Evolutionary conservation across 768 basidiomycete species (phyloP).

Genomic region (Nidularia sp.): DNA sequence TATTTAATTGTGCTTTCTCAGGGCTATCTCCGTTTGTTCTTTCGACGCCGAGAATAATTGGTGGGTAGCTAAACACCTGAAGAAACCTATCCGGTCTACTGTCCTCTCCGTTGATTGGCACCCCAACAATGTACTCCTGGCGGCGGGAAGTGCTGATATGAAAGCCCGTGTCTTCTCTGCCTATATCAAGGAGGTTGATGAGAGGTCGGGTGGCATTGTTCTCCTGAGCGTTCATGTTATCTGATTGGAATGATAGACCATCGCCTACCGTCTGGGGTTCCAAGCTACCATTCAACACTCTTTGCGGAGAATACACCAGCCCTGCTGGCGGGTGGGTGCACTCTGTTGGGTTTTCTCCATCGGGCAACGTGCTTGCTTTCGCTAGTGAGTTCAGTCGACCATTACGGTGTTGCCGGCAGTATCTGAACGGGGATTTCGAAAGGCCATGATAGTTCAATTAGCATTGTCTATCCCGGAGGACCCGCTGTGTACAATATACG

Average conservation of each 20-base stretch:
- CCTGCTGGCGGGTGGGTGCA: constrained; percentile 98
- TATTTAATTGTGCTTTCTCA: constrained; percentile 16
- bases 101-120: constrained; percentile 97
- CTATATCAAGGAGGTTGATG: constrained; percentile 97
- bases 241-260: constrained; percentile 47
- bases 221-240: too few relatives aligned
- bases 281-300: constrained; percentile 94
- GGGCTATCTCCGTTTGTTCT: constrained; percentile 93
- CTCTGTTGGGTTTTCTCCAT: constrained; percentile 91
- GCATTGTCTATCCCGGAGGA: constrained; percentile 84
- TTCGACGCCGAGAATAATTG: constrained; percentile 98
- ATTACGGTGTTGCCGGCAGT: background rate
- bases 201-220: constrained; percentile 46
- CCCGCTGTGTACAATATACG: constrained; percentile 72
- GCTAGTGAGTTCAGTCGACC: constrained; percentile 59
- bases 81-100: constrained; percentile 96
- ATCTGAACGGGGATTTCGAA: background rate
- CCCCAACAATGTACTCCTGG: constrained; percentile 96
- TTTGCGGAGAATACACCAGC: constrained; percentile 91
- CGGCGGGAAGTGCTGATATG: constrained; percentile 96
- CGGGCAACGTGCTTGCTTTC: constrained; percentile 92
- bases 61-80: constrained; percentile 97
- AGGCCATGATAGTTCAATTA: constrained; percentile 97
- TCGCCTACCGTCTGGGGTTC: constrained; percentile 94
- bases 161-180: constrained; percentile 97